Conservation (phyloP, 257 asterid genomes). For the Salvia miltiorrhiza region DNA sequence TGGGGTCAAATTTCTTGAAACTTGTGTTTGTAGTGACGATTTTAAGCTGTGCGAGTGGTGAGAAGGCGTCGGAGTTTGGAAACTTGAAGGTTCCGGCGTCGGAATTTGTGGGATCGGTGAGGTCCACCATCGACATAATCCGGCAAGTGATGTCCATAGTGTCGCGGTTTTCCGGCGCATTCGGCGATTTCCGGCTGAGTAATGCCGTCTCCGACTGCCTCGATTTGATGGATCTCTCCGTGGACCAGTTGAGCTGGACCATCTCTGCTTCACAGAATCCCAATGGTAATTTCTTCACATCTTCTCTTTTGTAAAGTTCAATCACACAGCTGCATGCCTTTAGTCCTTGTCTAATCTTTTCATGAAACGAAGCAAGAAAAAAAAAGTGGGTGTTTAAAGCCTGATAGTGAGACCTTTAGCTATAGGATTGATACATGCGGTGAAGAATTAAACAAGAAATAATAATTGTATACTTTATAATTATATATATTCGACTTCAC, state of each 20-base stretch:
- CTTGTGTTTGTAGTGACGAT: slow-evolving; percentile 4
- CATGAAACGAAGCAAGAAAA: background rate
- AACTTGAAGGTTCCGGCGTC: slow-evolving; percentile 43
- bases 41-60: slow-evolving; percentile 1
- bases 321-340: background rate
- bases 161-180: slow-evolving; percentile 34
- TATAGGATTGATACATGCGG: too few relatives aligned
- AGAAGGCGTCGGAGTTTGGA: slow-evolving; percentile 17
- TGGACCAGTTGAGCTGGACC: slow-evolving; percentile 48
- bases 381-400: background rate
- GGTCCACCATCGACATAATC: slow-evolving; percentile 35
- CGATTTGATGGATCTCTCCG: slow-evolving; percentile 59
- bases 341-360: background rate
- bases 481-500: too few relatives aligned
- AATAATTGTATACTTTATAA: too few relatives aligned
- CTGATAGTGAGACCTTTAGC: too few relatives aligned
- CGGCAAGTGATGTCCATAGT: slow-evolving; percentile 37
- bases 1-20: slow-evolving; percentile 12
- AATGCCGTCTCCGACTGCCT: slow-evolving; percentile 60
- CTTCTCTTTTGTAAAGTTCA: background rate
- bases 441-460: too few relatives aligned
- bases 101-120: slow-evolving; percentile 45
- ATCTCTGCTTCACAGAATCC: slow-evolving; percentile 44
- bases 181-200: slow-evolving; percentile 46
- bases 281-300: slow-evolving; percentile 24